Conservation (phyloP, 2,329 filamentous ascomycete genomes). For the Cordyceps fumosorosea region DNA sequence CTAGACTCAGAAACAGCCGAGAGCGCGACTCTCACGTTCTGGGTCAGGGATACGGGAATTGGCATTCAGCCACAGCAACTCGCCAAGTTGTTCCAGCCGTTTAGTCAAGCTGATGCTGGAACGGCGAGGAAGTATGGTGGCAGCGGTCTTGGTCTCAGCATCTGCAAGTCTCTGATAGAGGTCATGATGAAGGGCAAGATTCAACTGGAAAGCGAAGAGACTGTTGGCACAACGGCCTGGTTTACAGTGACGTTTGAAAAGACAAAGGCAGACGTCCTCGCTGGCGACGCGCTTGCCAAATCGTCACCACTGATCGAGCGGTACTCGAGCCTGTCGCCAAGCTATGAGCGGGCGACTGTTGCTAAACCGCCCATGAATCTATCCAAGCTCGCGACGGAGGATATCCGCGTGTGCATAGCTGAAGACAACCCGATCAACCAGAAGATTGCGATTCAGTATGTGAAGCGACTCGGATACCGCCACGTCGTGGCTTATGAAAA, state of each 20-base stretch:
- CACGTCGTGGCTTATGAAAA: conserved; percentile 83
- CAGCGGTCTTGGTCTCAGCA: conserved; percentile 83
- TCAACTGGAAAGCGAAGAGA: conserved; percentile 69
- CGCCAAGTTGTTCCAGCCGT: conserved; percentile 82
- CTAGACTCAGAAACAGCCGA: conserved; percentile 65
- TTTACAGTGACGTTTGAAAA: conserved; percentile 86
- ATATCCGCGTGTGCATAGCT: conserved; percentile 84
- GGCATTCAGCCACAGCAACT: conserved; percentile 78
- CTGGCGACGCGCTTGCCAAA: conserved; percentile 44
- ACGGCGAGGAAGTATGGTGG: conserved; percentile 88
- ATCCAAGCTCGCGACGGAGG: conserved; percentile 64
- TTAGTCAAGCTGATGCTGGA: conserved; percentile 86
- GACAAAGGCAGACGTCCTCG: conserved; percentile 55
- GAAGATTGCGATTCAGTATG: conserved; percentile 87
- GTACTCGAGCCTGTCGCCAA: conserved; percentile 24
- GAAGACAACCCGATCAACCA: conserved; percentile 96
- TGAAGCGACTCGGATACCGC: conserved; percentile 75
- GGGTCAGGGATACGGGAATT: conserved; percentile 84
- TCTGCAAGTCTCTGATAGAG: conserved; percentile 91
- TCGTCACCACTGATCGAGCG: conserved; percentile 31
- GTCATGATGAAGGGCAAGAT: conserved; percentile 86
- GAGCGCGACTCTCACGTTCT: conserved; percentile 70
- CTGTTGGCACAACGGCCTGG: conserved; percentile 62
- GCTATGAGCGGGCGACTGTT: conserved; percentile 32
- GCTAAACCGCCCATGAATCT: conserved; percentile 55